Percentiles rank a stretch among this genome's conserved stretches.
These are phyloP conservation scores for Andrographis paniculata DNA, from an alignment of 305 asterid genomes.

Conservation along the genomic window DNA sequence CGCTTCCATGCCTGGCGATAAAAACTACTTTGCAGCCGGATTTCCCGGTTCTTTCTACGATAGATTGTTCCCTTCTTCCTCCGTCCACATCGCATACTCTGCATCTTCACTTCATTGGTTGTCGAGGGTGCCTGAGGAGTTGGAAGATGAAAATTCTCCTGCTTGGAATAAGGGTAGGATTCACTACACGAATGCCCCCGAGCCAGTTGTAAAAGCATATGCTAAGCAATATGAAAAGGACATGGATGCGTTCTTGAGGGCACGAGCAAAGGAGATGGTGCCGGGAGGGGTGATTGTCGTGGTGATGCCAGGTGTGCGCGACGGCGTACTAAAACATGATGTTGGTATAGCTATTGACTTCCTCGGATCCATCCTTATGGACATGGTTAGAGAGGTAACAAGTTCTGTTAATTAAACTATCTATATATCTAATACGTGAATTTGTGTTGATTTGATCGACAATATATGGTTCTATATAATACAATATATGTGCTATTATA, in stretches of 20 bases:
- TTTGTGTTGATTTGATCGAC: too few species aligned
- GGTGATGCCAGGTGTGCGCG: too few species aligned
- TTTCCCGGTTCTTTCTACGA: conserved; percentile 29
- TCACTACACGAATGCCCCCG: conserved; percentile 25
- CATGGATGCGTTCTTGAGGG: too few species aligned
- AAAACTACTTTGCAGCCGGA: conserved; percentile 19
- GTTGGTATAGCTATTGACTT: conserved; percentile 17
- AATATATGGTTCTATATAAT: too few species aligned
- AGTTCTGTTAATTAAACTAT: background rate
- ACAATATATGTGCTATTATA: too few species aligned
- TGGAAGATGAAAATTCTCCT: conserved; percentile 11
- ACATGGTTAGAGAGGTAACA: conserved; percentile 29
- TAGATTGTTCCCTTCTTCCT: conserved; percentile 25
- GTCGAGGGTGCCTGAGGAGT: conserved; percentile 17
- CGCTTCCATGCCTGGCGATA: conserved; percentile 18
- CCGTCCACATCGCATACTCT: conserved; percentile 22
- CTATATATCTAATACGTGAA: too few species aligned
- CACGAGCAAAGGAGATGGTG: too few species aligned
- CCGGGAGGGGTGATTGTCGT: too few species aligned
- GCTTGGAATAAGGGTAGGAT: conserved; percentile 28
- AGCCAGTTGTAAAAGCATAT: too few species aligned
- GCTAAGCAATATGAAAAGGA: too few species aligned
- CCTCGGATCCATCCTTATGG: conserved; percentile 24
- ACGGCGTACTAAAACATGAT: background rate
- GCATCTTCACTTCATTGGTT: conserved; percentile 28